Conservation (phyloP, 805 yeast species). For the Saturnispora saitoi region DNA sequence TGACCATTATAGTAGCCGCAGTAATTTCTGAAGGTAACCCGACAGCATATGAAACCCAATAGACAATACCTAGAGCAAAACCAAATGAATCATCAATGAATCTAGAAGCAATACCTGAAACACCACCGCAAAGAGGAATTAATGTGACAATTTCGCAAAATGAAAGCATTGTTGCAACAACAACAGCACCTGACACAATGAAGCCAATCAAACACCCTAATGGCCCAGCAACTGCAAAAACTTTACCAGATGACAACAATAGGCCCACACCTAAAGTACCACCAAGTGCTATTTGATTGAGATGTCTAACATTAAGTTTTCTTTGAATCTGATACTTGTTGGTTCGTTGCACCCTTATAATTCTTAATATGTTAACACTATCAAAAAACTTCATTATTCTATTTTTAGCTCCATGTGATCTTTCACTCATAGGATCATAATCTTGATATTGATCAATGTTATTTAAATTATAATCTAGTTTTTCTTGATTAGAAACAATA, state of each 20-base stretch:
- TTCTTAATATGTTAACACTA: constrained; percentile 10
- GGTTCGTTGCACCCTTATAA: constrained; percentile 12
- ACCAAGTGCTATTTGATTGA: constrained; percentile 72
- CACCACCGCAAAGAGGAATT: constrained; percentile 72
- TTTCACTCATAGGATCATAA: constrained; percentile 8
- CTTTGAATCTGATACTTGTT: constrained; percentile 38
- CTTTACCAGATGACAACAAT: constrained; percentile 61
- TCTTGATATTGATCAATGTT: constrained; percentile 15
- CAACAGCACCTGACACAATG: constrained; percentile 53
- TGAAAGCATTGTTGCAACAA: constrained; percentile 59
- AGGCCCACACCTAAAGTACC: constrained; percentile 77
- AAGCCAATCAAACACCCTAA: constrained; percentile 67
- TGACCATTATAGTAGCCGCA: constrained; percentile 68
- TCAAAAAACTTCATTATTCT: constrained; percentile 1
- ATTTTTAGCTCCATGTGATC: background rate
- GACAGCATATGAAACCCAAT: constrained; percentile 63
- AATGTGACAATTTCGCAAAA: constrained; percentile 78
- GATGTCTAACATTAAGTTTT: constrained; percentile 53
- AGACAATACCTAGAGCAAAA: constrained; percentile 63
- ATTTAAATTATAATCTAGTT: constrained; percentile 24
- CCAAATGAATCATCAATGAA: constrained; percentile 76
- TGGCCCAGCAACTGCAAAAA: constrained; percentile 68
- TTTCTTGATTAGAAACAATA: constrained; percentile 25
- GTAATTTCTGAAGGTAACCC: constrained; percentile 76
- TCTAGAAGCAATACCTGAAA: constrained; percentile 64